Conservation (phyloP, 1,284 basidiomycete genomes). For the Fomitiporia mediterranea region DNA sequence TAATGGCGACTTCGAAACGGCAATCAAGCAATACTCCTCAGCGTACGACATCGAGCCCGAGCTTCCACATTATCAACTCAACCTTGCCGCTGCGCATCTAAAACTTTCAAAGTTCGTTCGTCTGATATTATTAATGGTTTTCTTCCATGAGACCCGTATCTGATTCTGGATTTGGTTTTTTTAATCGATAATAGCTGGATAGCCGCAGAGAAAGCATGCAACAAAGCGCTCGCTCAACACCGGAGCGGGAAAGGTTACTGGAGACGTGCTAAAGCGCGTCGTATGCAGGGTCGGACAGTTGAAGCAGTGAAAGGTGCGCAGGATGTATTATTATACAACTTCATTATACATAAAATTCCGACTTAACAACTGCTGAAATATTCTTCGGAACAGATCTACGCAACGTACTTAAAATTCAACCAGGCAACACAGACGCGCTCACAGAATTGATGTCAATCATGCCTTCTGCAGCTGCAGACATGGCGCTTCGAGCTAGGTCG, state of each 20-base stretch:
- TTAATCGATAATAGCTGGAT: slow-evolving; percentile 50
- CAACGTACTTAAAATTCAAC: slow-evolving; percentile 52
- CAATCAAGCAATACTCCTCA: slow-evolving; percentile 51
- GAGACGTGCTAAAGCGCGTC: slow-evolving; percentile 57
- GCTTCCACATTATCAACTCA: slow-evolving; percentile 66
- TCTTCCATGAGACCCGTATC: too few species aligned
- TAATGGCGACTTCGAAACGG: slow-evolving; percentile 47
- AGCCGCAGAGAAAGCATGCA: slow-evolving; percentile 62
- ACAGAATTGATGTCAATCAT: slow-evolving; percentile 46
- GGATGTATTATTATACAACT: too few species aligned
- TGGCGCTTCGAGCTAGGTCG: not conserved
- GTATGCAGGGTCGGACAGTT: slow-evolving; percentile 49
- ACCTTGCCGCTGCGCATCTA: slow-evolving; percentile 63
- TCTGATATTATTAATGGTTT: not conserved
- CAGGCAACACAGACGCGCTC: slow-evolving; percentile 52
- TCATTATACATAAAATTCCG: not conserved
- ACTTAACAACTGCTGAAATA: not conserved
- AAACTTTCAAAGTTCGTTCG: slow-evolving; percentile 55
- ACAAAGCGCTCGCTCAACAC: slow-evolving; percentile 55
- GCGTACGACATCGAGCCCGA: slow-evolving; percentile 62
- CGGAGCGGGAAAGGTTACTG: slow-evolving; percentile 61
- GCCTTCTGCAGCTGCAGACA: slow-evolving; percentile 26
- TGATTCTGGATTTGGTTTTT: too few species aligned
- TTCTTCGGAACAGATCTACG: slow-evolving; percentile 44
- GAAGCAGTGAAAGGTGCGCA: slow-evolving; percentile 56